Evolutionary conservation across 768 basidiomycete species (phyloP).

Genomic region (Boletus eberwhitei): DNA sequence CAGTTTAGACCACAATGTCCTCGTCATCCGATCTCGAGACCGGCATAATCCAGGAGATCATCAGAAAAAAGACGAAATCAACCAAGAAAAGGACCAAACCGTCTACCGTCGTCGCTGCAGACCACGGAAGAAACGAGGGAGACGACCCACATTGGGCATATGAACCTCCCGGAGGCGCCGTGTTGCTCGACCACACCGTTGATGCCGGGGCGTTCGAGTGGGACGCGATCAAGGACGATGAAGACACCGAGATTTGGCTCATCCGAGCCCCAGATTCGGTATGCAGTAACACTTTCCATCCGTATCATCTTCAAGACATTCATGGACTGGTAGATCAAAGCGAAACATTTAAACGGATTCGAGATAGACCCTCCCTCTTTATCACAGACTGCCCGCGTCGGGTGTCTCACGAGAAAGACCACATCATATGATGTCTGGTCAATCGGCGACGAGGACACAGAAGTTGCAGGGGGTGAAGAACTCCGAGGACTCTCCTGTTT

Average conservation of each 20-base stretch:
- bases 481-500: constrained; percentile 58
- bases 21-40: constrained; percentile 23
- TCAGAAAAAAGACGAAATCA: constrained; percentile 6
- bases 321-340: constrained; percentile 48
- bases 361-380: constrained; percentile 44
- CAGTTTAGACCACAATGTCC: constrained; percentile 10
- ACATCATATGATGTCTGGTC: constrained; percentile 65
- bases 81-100: constrained; percentile 11
- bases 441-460: constrained; percentile 40
- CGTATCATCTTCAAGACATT: not conserved
- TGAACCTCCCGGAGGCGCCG: constrained; percentile 52
- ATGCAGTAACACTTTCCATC: constrained; percentile 25
- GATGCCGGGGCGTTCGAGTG: constrained; percentile 61
- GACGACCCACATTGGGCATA: constrained; percentile 57
- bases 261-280: constrained; percentile 69
- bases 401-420: constrained; percentile 50
- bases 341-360: constrained; percentile 56
- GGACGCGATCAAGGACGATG: constrained; percentile 54
- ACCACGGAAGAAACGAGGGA: constrained; percentile 50
- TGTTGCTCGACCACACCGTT: constrained; percentile 42
- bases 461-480: constrained; percentile 56
- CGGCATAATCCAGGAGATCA: constrained; percentile 2
- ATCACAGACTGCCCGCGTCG: constrained; percentile 42
- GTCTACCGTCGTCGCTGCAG: constrained; percentile 5
- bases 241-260: constrained; percentile 66